Evolutionary conservation across 2,329 filamentous ascomycete species (phyloP), one percentile per base, ranked within the genome.

Genomic region (Bipolaris oryzae): DNA sequence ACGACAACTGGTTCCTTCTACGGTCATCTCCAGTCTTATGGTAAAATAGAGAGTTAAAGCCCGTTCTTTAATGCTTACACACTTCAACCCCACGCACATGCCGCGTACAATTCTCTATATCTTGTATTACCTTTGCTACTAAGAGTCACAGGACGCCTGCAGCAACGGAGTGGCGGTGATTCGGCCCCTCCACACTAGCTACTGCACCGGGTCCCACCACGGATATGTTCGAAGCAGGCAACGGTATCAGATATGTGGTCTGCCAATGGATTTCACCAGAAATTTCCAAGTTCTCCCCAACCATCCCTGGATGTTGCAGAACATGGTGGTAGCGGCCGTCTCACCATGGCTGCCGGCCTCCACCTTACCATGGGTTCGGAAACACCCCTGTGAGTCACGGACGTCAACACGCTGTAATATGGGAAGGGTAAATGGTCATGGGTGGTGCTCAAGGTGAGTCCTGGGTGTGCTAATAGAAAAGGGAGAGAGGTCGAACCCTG

Each of bases 151-250:
- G 43, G 55, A 55, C 57, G 45, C 56, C 39, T 55, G 45, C 53
- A 58, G 42, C 44, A 51, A 46, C 39, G n/a, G 28, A 2, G 46
- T 35, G 42, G 52, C 51, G 55, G 54, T 66, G 63, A 71, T 68
- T 72, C 60, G 68, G 47, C 57, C 38, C 46, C 42, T 35, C 45
- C 31, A 28, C 31, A 46, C 49, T 35, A 51, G 49, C 42, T 43
- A 51, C 52, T 56, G 50, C 46, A 58, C 57, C 39, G 49, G 45
- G 21, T 50, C 23, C 50, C 50, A 46, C 56, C 55, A 50, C 53
- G 56, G 62, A 72, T 62, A 63, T 66, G 60, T 67, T 47, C 42
- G 55, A 51, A 60, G 57, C 60, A 75, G 73, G 70, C 73, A 76
- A 67, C 70, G 63, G 53, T 33, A 42, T 21, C 47, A 60, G 65